Base-by-base conservation (phyloP, 116 monocot species). In the Posidonia oceanica region DNA sequence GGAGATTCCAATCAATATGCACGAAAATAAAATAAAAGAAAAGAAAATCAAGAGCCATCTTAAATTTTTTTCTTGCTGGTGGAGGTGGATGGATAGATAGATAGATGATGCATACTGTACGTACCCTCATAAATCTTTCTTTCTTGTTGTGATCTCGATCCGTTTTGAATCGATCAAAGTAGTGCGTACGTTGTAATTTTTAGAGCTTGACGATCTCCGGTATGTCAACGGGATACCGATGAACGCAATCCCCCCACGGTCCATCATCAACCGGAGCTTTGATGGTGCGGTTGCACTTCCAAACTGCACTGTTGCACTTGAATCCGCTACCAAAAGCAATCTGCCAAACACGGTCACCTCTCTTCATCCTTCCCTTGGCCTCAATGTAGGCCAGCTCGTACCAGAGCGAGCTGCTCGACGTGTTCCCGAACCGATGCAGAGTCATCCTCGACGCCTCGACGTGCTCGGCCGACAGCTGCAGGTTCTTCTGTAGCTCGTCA, bases 221-320 rank as follows among this genome's bases (percentile, higher is more conserved):
- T 41, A 88, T 88, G 21, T 86, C 71, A 40, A 93, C 92, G 5
- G 92, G 92, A 71, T 93, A 93, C 41, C 84, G 79, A 12, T 86
- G 39, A 52, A 86, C 77, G 82, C 86, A 89, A 42, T 86, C 84
- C 36, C 64, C 63, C 93, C 93, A 93, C 21, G 93, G 93, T 3
- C 89, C 77, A 11, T 37, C 62, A 41, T 80, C 72, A 3, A 75
- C 70, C 5, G 85, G 78, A 7, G 82, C 39, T 69, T 81, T 76
- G 42, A 89, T 54, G n/a, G 69, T 83, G 48, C 83, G 69, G 65
- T 85, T 55, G 74, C 86, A 86, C 83, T 87, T 90, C 94, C 94
- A 94, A 0, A 94, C 87, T 8, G 94, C 94, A 69, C 94, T 90
- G 83, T 90, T 94, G 79, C 94, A 94, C 72, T 94, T 94, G 80